Conservation (phyloP, 164 flowering plant genomes). For the Vitis labrusca region DNA sequence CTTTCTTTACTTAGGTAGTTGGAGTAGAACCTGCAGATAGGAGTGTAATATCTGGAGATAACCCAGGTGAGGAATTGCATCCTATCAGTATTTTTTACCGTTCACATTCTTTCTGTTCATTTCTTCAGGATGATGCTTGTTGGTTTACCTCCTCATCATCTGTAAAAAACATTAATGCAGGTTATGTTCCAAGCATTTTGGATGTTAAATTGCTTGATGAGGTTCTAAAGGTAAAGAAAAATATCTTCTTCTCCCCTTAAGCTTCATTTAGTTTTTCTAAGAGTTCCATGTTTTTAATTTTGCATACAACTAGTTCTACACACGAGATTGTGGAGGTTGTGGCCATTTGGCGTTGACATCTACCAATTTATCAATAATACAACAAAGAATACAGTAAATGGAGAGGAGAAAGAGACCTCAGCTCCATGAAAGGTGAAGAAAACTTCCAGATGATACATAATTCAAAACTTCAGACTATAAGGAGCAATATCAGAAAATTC, state of each 20-base stretch:
- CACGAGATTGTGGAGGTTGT: too few species aligned
- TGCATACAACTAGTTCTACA: too few species aligned
- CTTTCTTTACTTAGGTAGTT: constrained; percentile 53
- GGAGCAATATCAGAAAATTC: too few species aligned
- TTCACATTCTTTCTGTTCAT: background rate
- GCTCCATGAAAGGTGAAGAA: too few species aligned
- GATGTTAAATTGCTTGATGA: constrained; percentile 78
- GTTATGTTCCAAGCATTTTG: constrained; percentile 69
- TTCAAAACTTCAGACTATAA: too few species aligned
- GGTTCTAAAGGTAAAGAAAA: constrained; percentile 62
- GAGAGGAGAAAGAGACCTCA: too few species aligned
- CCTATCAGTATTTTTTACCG: background rate
- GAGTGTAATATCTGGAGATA: constrained; percentile 73
- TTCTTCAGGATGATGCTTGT: background rate
- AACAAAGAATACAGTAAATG: too few species aligned
- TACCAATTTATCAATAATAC: too few species aligned
- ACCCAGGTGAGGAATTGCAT: constrained; percentile 45
- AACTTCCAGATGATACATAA: too few species aligned
- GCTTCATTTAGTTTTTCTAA: background rate
- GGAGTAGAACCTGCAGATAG: constrained; percentile 89
- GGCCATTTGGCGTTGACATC: too few species aligned
- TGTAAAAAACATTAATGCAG: constrained; percentile 35
- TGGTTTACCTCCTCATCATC: background rate
- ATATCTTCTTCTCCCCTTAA: background rate
- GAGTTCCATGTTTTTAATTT: background rate